phyloP scores from a whole-genome alignment of 78 protist genomes.

The Pelomyxa schiedti region DNA sequence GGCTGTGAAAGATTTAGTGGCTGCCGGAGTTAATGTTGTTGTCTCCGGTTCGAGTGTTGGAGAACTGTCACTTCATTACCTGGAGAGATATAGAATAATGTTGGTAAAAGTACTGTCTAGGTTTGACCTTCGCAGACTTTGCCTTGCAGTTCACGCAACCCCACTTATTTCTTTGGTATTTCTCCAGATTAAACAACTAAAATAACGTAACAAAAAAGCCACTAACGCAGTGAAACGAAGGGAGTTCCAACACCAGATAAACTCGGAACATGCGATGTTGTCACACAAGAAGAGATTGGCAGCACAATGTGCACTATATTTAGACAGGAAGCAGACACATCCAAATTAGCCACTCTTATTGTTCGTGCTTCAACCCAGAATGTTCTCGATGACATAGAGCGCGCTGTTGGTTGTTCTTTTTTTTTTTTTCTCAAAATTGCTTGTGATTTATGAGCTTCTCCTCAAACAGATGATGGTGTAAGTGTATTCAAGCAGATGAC shows the following conservation, averaged over 20 bases:
- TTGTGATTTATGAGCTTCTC: neutral
- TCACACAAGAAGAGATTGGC: slow-evolving; percentile 56
- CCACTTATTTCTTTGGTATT: slow-evolving; percentile 67
- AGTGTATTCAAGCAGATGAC: slow-evolving; percentile 70
- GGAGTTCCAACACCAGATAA: slow-evolving; percentile 89
- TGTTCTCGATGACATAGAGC: slow-evolving; percentile 91
- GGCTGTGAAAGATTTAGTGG: slow-evolving; percentile 68
- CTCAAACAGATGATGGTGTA: slow-evolving; percentile 78
- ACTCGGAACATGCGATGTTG: slow-evolving; percentile 71
- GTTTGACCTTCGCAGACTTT: slow-evolving; percentile 92
- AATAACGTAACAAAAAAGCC: too few relatives aligned
- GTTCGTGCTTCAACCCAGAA: slow-evolving; percentile 89
- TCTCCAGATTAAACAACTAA: slow-evolving; percentile 1
- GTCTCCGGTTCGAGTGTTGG: slow-evolving; percentile 75
- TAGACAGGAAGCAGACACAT: slow-evolving; percentile 42
- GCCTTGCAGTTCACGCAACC: slow-evolving; percentile 80
- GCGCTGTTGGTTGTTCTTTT: slow-evolving; percentile 72
- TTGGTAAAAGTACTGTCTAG: slow-evolving; percentile 75
- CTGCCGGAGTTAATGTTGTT: slow-evolving; percentile 85
- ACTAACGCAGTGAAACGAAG: neutral
- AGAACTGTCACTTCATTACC: slow-evolving; percentile 94
- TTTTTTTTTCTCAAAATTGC: neutral
- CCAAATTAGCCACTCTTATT: slow-evolving; percentile 81
- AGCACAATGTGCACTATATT: slow-evolving; percentile 51
- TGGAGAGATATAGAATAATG: slow-evolving; percentile 77